phyloP scores from a whole-genome alignment of 306 rosid genomes.

The Chamaecrista fasciculata region DNA sequence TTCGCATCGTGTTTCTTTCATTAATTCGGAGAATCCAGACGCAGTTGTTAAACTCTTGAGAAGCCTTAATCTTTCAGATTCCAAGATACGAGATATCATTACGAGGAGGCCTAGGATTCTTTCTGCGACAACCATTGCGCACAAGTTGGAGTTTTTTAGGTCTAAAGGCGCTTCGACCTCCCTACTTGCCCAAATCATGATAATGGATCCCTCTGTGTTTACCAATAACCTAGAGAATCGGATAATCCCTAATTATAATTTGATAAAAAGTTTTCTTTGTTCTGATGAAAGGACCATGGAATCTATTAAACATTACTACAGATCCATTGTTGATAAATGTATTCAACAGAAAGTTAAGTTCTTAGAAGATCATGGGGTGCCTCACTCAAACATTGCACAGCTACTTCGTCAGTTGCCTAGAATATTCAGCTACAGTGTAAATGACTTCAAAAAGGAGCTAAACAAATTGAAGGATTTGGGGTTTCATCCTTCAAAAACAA shows the following conservation, averaged over 20 bases:
- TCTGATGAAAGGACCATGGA: constrained; percentile 25
- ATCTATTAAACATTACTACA: neutral
- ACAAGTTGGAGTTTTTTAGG: constrained; percentile 34
- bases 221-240: constrained; percentile 27
- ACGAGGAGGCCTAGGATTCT: neutral
- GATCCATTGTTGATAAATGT: neutral
- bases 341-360: neutral
- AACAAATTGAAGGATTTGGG: constrained; percentile 43
- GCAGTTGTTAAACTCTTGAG: constrained; percentile 17
- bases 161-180: constrained; percentile 34
- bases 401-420: neutral
- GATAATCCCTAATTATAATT: constrained; percentile 28
- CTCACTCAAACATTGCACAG: neutral
- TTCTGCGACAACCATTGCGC: constrained; percentile 15
- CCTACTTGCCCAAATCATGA: neutral
- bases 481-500: constrained; percentile 28
- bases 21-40: constrained; percentile 23
- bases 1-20: constrained; percentile 21
- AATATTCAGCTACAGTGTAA: neutral
- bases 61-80: constrained; percentile 24
- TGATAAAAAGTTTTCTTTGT: constrained; percentile 13
- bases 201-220: neutral
- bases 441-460: neutral
- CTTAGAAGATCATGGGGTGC: neutral
- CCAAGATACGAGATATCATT: constrained; percentile 14